Evolutionary conservation across 1,284 basidiomycete genomes (phyloP), one percentile per base, ranked within the genome.

Genomic region (Tremellales sp.): DNA sequence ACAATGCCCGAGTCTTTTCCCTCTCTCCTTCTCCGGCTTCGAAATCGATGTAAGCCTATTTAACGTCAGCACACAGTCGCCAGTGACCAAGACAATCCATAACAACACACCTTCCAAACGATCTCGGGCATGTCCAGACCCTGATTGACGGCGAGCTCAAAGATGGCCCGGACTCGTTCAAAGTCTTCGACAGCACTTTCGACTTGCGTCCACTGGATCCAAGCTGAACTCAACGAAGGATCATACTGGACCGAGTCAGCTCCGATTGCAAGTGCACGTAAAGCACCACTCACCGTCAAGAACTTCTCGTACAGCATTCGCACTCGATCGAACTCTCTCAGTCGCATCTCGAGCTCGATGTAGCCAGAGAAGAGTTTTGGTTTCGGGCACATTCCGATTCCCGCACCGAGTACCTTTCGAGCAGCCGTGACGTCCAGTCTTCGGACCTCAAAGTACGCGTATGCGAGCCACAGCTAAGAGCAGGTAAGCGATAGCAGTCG

Each of bases 121-220:
- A 97, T 78, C 71, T 99, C 95, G 2, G 95, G 95, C 91, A 97
- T 97, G 48, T 95, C 92, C 33, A 98, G 78, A n/a, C 84, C 83
- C 65, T 98, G 95, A 3, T 85, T 78, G n/a, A 94, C 82, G 3
- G 89, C 95, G 31, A 98, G 82, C 71, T 98, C 93, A 71, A 91
- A 98, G 64, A 99, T 92, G 3, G 84, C 93, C 13, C 97, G 85
- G 3, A 92, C 89, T 38, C 95, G 90, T 22, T 84, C 77, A 66
- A 87, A 85, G 71, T 98, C 95, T 70, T 90, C 89, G 1, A 98
- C 79, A 45, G 89, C 87, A 0, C 84, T 82, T 74, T 98, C 95
- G 32, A 98, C 81, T 67, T 97, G 92, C 10, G 94, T 91, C 71
- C 87, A 99, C 69, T 89, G 87, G 71, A 99, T 95, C 95, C 95